Percentiles rank a stretch among this genome's conserved stretches.
Conservation (phyloP, 148 eudicot species). For the Fagopyrum tataricum region DNA sequence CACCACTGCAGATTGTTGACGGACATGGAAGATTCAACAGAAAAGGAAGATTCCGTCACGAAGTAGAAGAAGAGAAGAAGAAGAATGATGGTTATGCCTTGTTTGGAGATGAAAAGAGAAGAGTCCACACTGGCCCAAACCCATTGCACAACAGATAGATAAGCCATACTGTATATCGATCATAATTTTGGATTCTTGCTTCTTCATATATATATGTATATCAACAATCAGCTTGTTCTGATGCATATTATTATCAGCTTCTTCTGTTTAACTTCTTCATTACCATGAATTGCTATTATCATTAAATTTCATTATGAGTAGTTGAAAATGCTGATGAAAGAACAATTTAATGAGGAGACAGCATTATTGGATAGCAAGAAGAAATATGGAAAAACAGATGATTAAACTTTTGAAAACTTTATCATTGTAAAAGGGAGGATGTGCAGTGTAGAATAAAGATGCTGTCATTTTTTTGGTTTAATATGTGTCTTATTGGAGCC, state of each 20-base stretch:
- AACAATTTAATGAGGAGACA: conserved; percentile 4
- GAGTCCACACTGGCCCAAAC: conserved; percentile 54
- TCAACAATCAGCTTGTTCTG: no score
- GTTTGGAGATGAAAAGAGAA: conserved; percentile 47
- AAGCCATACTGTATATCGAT: background rate
- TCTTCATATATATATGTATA: no score
- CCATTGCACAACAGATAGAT: conserved; percentile 57
- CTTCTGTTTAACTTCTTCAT: background rate
- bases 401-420: background rate
- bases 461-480: background rate
- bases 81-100: conserved; percentile 13
- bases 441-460: no score
- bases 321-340: background rate
- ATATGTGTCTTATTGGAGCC: background rate
- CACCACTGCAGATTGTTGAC: conserved; percentile 14
- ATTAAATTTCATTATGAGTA: background rate
- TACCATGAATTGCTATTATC: background rate
- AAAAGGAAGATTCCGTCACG: background rate
- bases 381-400: background rate
- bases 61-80: background rate
- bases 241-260: background rate
- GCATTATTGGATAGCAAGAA: conserved; percentile 1
- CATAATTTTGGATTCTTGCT: no score
- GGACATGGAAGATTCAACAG: conserved; percentile 17
- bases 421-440: background rate